Base-by-base conservation (phyloP, 371 early-diverging fungal genomes). In the Mucor lusitanicus region DNA sequence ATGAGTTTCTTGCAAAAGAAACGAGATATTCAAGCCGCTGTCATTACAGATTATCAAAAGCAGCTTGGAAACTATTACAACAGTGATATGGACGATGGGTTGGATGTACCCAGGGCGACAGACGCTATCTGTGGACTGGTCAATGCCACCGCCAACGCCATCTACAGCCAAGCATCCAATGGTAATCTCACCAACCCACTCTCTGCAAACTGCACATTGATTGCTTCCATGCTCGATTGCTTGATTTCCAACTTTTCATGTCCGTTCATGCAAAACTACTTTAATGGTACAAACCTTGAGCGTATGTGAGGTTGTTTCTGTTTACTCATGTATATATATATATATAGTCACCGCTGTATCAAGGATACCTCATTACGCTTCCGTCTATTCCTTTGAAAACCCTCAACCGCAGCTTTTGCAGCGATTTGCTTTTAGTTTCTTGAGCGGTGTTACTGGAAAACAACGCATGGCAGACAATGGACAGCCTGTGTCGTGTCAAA, bases 1-100 rank as follows among this genome's bases (percentile, higher is more conserved):
- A 90, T 90, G 92, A 80, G 91, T 19, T 94, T 93, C 67, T 70
- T 92, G 64, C 69, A 80, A 46, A 79, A 89, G 56, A 85, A 80
- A 17, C 77, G 80, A 40, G 73, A 71, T 17, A 86, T 93, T 23
- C 82, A 89, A 6, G 85, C 92, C 0, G 85, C 88, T 6, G 90
- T 92, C 0, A 55, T 93, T 42, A 84, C 89, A 0, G 92, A 88
- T 61, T 92, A 85, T 70, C 79, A 84, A 50, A 69, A 59, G 3
- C 62, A 77, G 23, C 77, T 85, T 23, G 84, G 83, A 56, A 90
- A 87, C 25, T 90, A 79, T 61, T 88, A 88, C 70, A 87, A 88
- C 61, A 83, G 86, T 21, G 92, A 92, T 61, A 78, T 84, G 42
- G 94, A 94, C 72, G 80, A 83, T 65, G 9, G 15, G 1, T 19